phyloP scores from a whole-genome alignment of 2,329 filamentous ascomycete genomes.

The Nigrospora sphaerica region DNA sequence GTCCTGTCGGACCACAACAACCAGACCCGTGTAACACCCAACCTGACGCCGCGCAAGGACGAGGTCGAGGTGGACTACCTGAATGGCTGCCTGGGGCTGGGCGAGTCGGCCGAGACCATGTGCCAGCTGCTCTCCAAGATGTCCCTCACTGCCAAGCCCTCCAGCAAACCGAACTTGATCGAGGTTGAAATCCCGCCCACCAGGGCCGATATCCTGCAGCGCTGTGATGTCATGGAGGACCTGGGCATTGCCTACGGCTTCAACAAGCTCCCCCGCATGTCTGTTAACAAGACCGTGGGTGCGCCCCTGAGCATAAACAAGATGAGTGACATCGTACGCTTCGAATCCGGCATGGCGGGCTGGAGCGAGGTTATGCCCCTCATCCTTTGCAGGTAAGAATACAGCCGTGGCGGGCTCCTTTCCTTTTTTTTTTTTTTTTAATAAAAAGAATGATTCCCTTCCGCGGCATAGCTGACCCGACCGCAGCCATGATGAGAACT shows the following conservation, averaged over 20 bases:
- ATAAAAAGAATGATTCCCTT: too few relatives aligned
- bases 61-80: constrained; percentile 88
- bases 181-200: constrained; percentile 83
- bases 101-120: constrained; percentile 66
- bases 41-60: constrained; percentile 68
- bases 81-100: constrained; percentile 83
- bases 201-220: constrained; percentile 88
- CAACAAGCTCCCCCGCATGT: constrained; percentile 85
- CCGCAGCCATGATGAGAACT: constrained; percentile 91
- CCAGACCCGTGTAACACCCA: constrained; percentile 72
- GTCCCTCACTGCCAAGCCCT: constrained; percentile 77
- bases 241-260: constrained; percentile 95
- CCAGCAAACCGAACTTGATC: constrained; percentile 60
- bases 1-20: constrained; percentile 89
- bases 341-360: constrained; percentile 86
- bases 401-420: neutral
- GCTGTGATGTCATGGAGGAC: constrained; percentile 98
- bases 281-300: constrained; percentile 81
- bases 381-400: constrained; percentile 59
- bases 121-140: constrained; percentile 80
- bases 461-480: neutral
- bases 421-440: too few relatives aligned
- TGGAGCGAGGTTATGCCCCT: constrained; percentile 96
- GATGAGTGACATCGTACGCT: constrained; percentile 81
- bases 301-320: constrained; percentile 90